Base-by-base conservation (phyloP, 2,329 filamentous ascomycete species). In the Shiraia bambusicola region DNA sequence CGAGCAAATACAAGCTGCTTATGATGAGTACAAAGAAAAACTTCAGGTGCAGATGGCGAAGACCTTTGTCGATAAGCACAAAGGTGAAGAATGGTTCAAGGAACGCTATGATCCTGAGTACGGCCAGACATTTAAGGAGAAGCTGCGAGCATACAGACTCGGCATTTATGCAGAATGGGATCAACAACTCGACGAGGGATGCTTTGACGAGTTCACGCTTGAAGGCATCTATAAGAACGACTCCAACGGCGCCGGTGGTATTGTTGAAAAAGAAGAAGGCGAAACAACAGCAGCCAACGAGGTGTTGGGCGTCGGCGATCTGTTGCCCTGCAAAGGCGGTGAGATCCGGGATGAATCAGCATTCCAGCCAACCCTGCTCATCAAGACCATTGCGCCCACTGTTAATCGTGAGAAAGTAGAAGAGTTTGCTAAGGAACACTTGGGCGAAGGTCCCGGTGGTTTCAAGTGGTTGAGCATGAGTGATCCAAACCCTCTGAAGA, bases 311-410 rank as follows among this genome's bases (percentile, higher is more conserved):
- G 91, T 97, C 28, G 86, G 92, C 33, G 93, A 97, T 66, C 76
- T 97, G 34, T 81, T 97, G 11, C 90, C 93, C 25, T 84, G 84
- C 28, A 83, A 82, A 52, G 88, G 87, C 19, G 88, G 87, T 34
- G 92, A 97, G 52, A 80, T 97, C 37, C 84, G 89, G 27, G 93
- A 98, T 62, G 91, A 95, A 54, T 87, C 86, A 34, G 80, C 93
- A 24, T 84, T 86, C 53, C 89, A 95, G 66, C 93, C 93, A 11
- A 95, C 94, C 0, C 78, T 98, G 13, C 81, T 98, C 33, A 96
- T 98, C 76, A 98, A 98, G 75, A 98, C 93, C 0, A 90, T 98
- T 61, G 92, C 93, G 4, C 93, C 93, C 6, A 95, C 94, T 45
- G 93, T 98, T 50, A 95, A 89, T 60, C 87, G 93, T 28, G 83